phyloP scores from a whole-genome alignment of 1,139 yeast species.

The Chernovozyma sophiae-reginae region DNA sequence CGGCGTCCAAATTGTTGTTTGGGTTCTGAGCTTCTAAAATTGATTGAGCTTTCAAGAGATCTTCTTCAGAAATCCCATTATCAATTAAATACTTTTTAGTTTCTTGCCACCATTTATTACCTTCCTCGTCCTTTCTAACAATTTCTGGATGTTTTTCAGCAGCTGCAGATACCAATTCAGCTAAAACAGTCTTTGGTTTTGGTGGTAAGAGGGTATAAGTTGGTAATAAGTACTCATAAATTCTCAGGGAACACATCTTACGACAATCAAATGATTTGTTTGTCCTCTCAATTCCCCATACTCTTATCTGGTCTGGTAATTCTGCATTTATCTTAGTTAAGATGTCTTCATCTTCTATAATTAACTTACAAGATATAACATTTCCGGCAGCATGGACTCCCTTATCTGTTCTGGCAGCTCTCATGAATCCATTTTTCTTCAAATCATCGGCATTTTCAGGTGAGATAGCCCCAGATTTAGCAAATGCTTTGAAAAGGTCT shows the following conservation, averaged over 20 bases:
- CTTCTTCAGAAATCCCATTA: constrained; percentile 47
- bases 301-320: constrained; percentile 80
- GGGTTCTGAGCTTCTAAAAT: constrained; percentile 16
- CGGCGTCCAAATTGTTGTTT: constrained; percentile 4
- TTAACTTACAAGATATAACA: constrained; percentile 81
- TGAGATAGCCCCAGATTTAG: constrained; percentile 86
- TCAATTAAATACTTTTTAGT: constrained; percentile 43
- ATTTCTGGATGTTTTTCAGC: constrained; percentile 54
- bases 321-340: constrained; percentile 65
- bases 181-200: constrained; percentile 67
- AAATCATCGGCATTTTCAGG: constrained; percentile 86
- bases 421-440: constrained; percentile 84
- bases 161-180: constrained; percentile 54
- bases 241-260: constrained; percentile 89
- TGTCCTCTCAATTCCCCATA: constrained; percentile 91
- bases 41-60: constrained; percentile 23
- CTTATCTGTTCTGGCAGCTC: constrained; percentile 97
- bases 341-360: constrained; percentile 81
- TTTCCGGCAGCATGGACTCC: constrained; percentile 99
- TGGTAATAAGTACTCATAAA: constrained; percentile 91
- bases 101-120: constrained; percentile 66
- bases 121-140: constrained; percentile 62
- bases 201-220: constrained; percentile 88
- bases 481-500: constrained; percentile 80
- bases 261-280: constrained; percentile 93